Conservation (phyloP, 2,329 filamentous ascomycete species). For the Sodiomyces alkalinus region DNA sequence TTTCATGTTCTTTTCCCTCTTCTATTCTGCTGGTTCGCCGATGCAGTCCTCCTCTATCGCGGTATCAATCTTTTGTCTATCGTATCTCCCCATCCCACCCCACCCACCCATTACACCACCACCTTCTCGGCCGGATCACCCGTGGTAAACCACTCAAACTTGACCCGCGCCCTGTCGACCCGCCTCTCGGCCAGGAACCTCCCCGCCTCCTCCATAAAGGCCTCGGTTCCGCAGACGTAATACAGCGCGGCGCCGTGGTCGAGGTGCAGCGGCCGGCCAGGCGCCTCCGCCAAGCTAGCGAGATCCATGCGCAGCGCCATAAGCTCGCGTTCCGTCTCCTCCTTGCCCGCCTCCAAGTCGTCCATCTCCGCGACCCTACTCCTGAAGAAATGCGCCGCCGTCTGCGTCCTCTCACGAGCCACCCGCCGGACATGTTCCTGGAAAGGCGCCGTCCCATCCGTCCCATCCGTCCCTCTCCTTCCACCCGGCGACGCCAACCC, state of each 20-base stretch:
- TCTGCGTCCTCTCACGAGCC: conserved; percentile 18
- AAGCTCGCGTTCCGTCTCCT: conserved; percentile 23
- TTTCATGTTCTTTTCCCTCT: background rate
- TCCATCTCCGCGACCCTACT: conserved; percentile 30
- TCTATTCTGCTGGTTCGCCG: too few species aligned
- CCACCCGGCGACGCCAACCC: too few species aligned
- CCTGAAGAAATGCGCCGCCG: conserved; percentile 31
- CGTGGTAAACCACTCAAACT: conserved; percentile 31
- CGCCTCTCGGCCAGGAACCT: conserved; percentile 24
- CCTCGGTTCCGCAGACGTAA: conserved; percentile 37
- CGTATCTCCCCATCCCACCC: too few species aligned
- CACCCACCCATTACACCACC: too few species aligned
- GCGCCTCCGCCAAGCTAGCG: conserved; percentile 22
- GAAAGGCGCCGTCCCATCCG: conserved; percentile 34
- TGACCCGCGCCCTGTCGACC: conserved; percentile 22
- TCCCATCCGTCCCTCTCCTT: too few species aligned
- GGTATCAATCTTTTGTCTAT: too few species aligned
- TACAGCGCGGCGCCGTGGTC: conserved; percentile 31
- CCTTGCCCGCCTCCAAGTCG: conserved; percentile 16
- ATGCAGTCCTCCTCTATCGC: background rate
- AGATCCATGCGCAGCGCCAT: conserved; percentile 28
- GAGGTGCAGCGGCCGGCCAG: conserved; percentile 33
- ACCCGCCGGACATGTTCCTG: conserved; percentile 33
- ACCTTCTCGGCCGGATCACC: conserved; percentile 28
- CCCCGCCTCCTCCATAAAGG: conserved; percentile 37